Evolutionary conservation across 768 basidiomycete species (phyloP).

Genomic region (Bullera alba): DNA sequence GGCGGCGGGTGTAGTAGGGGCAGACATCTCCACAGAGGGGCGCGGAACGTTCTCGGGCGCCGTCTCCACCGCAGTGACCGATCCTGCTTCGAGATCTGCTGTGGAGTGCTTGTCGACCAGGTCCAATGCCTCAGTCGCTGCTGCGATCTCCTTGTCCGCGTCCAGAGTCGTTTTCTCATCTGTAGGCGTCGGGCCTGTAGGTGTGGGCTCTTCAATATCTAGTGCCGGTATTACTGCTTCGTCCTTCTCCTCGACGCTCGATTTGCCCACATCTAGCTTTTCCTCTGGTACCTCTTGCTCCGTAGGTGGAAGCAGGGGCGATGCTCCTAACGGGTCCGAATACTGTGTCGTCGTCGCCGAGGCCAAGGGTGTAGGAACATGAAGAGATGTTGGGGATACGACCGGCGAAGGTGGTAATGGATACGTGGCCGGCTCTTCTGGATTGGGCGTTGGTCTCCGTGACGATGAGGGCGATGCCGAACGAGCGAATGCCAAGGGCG

Average conservation of each 20-base stretch:
- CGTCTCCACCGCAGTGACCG: no score
- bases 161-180: neutral
- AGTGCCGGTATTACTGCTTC: neutral
- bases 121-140: no score
- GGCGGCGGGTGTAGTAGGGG: no score
- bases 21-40: neutral
- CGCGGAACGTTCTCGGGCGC: no score
- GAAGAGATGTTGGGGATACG: neutral
- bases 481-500: neutral
- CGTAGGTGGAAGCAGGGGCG: conserved; percentile 2
- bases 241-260: conserved; percentile 7
- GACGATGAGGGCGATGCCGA: neutral
- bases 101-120: no score
- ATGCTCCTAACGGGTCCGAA: conserved; percentile 32
- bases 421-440: conserved; percentile 33
- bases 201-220: conserved; percentile 1
- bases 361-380: neutral
- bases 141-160: neutral
- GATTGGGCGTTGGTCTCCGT: conserved; percentile 26
- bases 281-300: conserved; percentile 5
- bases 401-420: conserved; percentile 37
- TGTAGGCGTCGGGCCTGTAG: neutral
- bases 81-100: no score
- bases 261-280: conserved; percentile 8
- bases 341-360: conserved; percentile 5